Base-by-base conservation (phyloP, 2,329 filamentous ascomycete species). In the Coniochaeta sp. region DNA sequence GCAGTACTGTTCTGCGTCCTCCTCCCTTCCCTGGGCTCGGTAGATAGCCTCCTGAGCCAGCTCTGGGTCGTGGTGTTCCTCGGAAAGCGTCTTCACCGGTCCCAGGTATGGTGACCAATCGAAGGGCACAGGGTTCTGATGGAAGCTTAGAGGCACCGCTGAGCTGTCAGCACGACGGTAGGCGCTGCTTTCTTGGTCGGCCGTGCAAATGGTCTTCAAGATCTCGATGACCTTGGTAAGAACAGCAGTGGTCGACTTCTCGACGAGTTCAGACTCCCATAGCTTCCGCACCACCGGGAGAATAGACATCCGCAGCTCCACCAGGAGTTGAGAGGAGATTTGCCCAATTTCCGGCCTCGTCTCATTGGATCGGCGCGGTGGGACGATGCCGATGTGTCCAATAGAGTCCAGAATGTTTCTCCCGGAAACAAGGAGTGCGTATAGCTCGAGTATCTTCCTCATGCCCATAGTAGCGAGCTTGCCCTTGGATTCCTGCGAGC, bases 391-490 rank as follows among this genome's bases (percentile, higher is more conserved):
- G 51, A 74, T 73, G n/a, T 71, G 68, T 24, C 85, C 83, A 28
- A 77, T 72, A 1, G 91, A 86, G 31, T 97, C 91, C n/a, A 78
- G 77, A 50, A 97, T 82, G 57, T 85, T 82, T 67, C 94, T 95
- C 9, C 85, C 82, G 54, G 85, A 87, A 50, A 86, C 84, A 27
- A 96, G 76, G 54, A 89, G 77, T 3, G 81, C 74, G 65, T 94
- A 96, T 51, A 97, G 79, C 27, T 87, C 84, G 26, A 99, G 76
- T 28, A 97, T 90, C 59, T 91, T 89, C 65, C 89, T 91, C 58
- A 95, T 81, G 12, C 79, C 79, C 35, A 79, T 72, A 1, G 72
- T 72, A 6, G 79, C 76, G 46, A 81, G 70, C 55, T 76, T 76
- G 26, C 70, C 63, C 56, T 70, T 73, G 1, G 70, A 71, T 1